Evolutionary conservation across 805 yeast genomes (phyloP).

Genomic region (Kodamaea laetipori): DNA sequence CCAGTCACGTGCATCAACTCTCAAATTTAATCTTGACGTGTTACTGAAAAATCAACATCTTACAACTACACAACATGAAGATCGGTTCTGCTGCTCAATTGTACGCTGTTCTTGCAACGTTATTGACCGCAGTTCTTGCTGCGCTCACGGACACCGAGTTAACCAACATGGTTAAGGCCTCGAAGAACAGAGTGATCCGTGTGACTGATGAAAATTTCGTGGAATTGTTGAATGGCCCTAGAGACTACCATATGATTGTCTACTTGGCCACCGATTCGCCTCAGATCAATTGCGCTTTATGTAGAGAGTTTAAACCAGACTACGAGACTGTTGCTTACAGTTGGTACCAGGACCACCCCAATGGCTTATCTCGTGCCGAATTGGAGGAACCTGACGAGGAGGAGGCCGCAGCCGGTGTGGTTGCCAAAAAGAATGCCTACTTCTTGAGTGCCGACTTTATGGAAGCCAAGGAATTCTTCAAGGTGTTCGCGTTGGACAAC

Average conservation of each 20-base stretch:
- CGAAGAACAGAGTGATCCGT: constrained; percentile 23
- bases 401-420: constrained; percentile 13
- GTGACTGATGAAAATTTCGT: constrained; percentile 61
- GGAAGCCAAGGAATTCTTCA: constrained; percentile 55
- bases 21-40: constrained; percentile 10
- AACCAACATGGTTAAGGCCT: constrained; percentile 19
- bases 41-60: constrained; percentile 10
- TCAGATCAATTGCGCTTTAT: constrained; percentile 73
- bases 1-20: neutral
- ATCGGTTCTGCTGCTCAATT: constrained; percentile 12
- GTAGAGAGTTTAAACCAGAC: constrained; percentile 69
- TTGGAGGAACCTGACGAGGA: constrained; percentile 39
- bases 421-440: constrained; percentile 44
- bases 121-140: constrained; percentile 21
- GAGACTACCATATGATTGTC: constrained; percentile 68
- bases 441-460: constrained; percentile 77
- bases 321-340: constrained; percentile 62
- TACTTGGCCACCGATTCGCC: constrained; percentile 75
- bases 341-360: constrained; percentile 55
- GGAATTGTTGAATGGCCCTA: constrained; percentile 56
- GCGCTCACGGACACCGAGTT: constrained; percentile 29
- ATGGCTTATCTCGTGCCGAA: constrained; percentile 33
- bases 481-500: constrained; percentile 56
- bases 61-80: constrained; percentile 11
- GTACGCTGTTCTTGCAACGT: constrained; percentile 13